phyloP scores from a whole-genome alignment of 2,329 filamentous ascomycete species.

The Beauveria sp. region DNA sequence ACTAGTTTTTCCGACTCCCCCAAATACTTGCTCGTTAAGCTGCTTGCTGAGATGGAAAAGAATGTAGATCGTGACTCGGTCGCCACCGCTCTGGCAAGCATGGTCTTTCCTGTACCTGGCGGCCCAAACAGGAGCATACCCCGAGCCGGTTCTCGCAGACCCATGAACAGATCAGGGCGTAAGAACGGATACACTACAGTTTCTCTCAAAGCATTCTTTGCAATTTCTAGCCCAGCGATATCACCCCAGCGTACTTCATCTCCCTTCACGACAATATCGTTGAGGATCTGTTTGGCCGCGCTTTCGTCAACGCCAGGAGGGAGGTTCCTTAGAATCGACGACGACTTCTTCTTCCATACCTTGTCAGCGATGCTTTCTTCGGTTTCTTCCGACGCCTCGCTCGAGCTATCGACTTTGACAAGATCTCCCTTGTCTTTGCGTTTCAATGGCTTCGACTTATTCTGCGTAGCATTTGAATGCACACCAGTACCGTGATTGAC shows the following conservation, averaged over 20 bases:
- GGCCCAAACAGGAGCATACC: conserved; percentile 96
- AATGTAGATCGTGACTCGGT: conserved; percentile 94
- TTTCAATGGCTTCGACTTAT: conserved; percentile 16
- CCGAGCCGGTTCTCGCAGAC: conserved; percentile 82
- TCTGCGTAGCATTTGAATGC: background rate
- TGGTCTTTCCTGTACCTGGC: conserved; percentile 97
- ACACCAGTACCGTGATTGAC: background rate
- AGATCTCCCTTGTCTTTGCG: conserved; percentile 24
- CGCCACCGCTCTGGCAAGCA: conserved; percentile 89
- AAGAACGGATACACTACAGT: conserved; percentile 96
- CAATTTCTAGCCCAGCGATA: conserved; percentile 81
- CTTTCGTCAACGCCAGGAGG: conserved; percentile 74
- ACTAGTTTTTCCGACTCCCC: conserved; percentile 97
- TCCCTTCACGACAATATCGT: conserved; percentile 89
- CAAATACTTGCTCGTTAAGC: conserved; percentile 89
- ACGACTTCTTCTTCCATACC: conserved; percentile 55
- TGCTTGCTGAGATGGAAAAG: conserved; percentile 93
- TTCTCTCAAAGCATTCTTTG: conserved; percentile 88
- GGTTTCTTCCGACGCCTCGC: conserved; percentile 37
- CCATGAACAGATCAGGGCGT: conserved; percentile 91
- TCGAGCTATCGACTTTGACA: conserved; percentile 37
- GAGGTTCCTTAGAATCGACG: conserved; percentile 64
- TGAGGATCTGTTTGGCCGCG: conserved; percentile 85
- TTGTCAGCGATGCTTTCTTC: conserved; percentile 33
- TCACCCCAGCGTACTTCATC: conserved; percentile 95